Evolutionary conservation across 305 asterid species (phyloP).

Genomic region (Andrographis paniculata): DNA sequence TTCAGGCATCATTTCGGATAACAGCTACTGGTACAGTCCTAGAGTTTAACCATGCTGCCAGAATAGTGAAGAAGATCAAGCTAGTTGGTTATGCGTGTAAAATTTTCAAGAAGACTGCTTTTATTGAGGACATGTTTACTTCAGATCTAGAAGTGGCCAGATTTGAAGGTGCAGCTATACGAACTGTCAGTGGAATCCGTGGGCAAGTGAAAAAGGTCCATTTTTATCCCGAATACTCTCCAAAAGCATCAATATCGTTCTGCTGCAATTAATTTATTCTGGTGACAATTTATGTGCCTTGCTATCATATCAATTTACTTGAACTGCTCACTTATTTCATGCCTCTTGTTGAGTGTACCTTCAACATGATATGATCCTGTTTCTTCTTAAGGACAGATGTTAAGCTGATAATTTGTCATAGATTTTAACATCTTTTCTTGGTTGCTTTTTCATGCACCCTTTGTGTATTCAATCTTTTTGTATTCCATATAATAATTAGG

Average conservation of each 20-base stretch:
- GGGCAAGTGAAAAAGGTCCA: conserved; percentile 97
- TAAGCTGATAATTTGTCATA: background rate
- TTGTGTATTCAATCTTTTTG: background rate
- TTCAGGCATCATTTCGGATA: conserved; percentile 87
- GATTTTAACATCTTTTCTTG: background rate
- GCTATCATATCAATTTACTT: background rate
- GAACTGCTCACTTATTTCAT: background rate
- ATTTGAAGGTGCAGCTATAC: conserved; percentile 92
- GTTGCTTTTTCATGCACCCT: background rate
- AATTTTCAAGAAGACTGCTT: conserved; percentile 91
- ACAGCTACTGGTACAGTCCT: conserved; percentile 85
- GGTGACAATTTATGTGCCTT: conserved; percentile 3
- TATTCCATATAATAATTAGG: no score
- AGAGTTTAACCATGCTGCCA: conserved; percentile 91
- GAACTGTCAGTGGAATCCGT: conserved; percentile 93
- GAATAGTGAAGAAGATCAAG: conserved; percentile 84
- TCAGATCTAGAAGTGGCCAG: conserved; percentile 97
- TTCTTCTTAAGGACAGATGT: background rate
- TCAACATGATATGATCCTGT: background rate
- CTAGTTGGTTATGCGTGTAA: conserved; percentile 85
- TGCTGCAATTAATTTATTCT: no score
- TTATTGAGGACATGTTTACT: conserved; percentile 91
- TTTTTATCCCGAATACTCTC: conserved; percentile 6
- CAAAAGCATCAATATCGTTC: background rate
- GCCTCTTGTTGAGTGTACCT: background rate